Evolutionary conservation across 305 asterid species (phyloP).

Genomic region (Fraxinus platypoda): DNA sequence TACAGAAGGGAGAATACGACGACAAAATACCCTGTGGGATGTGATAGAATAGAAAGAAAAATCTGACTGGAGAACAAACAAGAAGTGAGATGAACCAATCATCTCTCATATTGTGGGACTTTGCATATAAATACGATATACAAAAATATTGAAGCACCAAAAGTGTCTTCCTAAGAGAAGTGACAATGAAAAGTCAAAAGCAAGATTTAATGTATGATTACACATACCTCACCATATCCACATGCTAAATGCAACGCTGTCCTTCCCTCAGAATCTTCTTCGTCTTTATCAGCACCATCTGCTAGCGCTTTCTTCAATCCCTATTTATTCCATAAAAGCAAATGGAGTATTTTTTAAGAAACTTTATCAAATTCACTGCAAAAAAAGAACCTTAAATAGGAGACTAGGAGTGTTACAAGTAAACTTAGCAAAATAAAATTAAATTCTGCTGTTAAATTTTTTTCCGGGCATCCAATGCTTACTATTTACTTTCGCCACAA

Average conservation of each 20-base stretch:
- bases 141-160: not conserved
- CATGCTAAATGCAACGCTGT: constrained; percentile 97
- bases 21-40: no score
- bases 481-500: not conserved
- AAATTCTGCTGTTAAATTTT: not conserved
- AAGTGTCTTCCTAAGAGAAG: not conserved
- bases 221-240: constrained; percentile 90
- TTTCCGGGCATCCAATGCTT: not conserved
- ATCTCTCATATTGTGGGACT: not conserved
- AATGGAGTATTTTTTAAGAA: not conserved
- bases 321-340: constrained; percentile 37
- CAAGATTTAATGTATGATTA: not conserved
- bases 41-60: no score
- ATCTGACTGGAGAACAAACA: no score
- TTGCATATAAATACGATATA: not conserved
- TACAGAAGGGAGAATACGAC: no score
- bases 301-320: constrained; percentile 48
- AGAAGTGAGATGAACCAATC: not conserved
- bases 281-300: constrained; percentile 69
- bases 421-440: not conserved
- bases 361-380: not conserved
- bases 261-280: constrained; percentile 97
- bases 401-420: not conserved
- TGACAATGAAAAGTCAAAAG: not conserved
- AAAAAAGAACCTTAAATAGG: not conserved